Percentiles rank a stretch among this genome's conserved stretches.
Evolutionary conservation across 257 asterid genomes (phyloP).

Genomic region (Solanum lignicaule): DNA sequence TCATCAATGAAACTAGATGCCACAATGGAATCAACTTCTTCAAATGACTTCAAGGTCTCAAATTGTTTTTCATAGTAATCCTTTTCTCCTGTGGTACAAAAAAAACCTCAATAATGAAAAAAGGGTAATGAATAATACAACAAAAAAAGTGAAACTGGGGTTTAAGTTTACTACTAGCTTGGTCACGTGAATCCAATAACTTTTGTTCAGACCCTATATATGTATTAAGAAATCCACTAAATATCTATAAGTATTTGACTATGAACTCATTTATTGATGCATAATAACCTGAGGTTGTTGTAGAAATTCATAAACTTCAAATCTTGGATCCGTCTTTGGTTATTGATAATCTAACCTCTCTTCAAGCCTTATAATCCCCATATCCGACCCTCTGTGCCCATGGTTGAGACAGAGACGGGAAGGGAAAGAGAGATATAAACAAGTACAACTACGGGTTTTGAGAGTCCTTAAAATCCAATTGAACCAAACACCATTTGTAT

Average conservation of each 20-base stretch:
- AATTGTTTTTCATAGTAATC: conserved; percentile 76
- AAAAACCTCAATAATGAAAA: not conserved
- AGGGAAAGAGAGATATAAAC: not conserved
- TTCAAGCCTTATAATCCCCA: not conserved
- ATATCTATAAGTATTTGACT: not conserved
- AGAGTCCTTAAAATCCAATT: not conserved
- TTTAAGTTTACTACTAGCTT: not conserved
- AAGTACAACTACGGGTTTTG: not conserved
- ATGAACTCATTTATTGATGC: not conserved
- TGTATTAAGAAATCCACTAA: not conserved
- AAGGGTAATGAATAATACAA: not conserved
- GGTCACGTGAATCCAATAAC: not conserved
- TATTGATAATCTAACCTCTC: not conserved
- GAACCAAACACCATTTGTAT: not conserved
- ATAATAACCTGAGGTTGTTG: not conserved
- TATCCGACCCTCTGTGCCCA: not conserved
- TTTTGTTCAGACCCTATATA: not conserved
- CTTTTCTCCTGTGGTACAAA: conserved; percentile 43
- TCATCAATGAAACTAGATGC: conserved; percentile 36
- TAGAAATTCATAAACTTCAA: not conserved
- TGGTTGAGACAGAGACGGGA: not conserved
- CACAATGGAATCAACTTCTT: conserved; percentile 49
- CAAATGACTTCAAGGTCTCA: conserved; percentile 67
- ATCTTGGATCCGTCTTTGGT: not conserved
- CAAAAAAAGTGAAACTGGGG: not conserved